Conservation (phyloP, 2,329 filamentous ascomycete species). For the Aspergillus quadricinctus region DNA sequence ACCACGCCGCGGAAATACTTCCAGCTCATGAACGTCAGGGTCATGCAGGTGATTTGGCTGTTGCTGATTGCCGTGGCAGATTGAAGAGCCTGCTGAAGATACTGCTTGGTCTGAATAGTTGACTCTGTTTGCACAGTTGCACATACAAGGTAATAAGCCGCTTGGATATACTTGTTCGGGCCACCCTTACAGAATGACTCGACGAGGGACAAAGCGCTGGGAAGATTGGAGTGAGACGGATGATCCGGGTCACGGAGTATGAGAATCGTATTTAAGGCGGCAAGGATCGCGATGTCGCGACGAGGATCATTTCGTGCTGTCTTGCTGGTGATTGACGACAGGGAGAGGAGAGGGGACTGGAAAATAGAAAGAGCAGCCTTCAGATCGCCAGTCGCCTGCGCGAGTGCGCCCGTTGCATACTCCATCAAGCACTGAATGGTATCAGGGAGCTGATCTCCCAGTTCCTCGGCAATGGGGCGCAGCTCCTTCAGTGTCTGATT, state of each 20-base stretch:
- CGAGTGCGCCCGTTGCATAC: slow-evolving; percentile 71
- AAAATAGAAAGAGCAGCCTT: slow-evolving; percentile 65
- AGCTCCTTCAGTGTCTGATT: slow-evolving; percentile 55
- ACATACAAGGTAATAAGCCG: slow-evolving; percentile 71
- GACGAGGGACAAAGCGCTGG: slow-evolving; percentile 60
- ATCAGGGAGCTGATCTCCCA: slow-evolving; percentile 37
- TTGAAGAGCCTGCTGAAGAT: slow-evolving; percentile 68
- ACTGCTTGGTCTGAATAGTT: slow-evolving; percentile 72
- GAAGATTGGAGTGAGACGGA: slow-evolving; percentile 55
- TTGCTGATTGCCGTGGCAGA: slow-evolving; percentile 68
- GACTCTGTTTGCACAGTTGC: slow-evolving; percentile 64
- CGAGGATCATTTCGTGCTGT: slow-evolving; percentile 47
- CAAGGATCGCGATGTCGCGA: slow-evolving; percentile 62
- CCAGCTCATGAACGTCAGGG: slow-evolving; percentile 78
- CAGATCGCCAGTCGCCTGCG: slow-evolving; percentile 72
- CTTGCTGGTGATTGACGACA: slow-evolving; percentile 42
- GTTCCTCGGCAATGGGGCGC: slow-evolving; percentile 43
- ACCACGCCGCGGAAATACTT: slow-evolving; percentile 78
- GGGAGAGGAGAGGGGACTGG: slow-evolving; percentile 55
- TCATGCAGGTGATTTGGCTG: slow-evolving; percentile 74
- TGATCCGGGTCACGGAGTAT: slow-evolving; percentile 63
- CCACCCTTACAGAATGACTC: slow-evolving; percentile 65
- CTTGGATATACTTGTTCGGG: slow-evolving; percentile 68
- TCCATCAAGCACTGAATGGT: slow-evolving; percentile 52
- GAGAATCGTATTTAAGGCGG: slow-evolving; percentile 62